Evolutionary conservation across 306 rosid species (phyloP).

Genomic region (Rosa multiflora): DNA sequence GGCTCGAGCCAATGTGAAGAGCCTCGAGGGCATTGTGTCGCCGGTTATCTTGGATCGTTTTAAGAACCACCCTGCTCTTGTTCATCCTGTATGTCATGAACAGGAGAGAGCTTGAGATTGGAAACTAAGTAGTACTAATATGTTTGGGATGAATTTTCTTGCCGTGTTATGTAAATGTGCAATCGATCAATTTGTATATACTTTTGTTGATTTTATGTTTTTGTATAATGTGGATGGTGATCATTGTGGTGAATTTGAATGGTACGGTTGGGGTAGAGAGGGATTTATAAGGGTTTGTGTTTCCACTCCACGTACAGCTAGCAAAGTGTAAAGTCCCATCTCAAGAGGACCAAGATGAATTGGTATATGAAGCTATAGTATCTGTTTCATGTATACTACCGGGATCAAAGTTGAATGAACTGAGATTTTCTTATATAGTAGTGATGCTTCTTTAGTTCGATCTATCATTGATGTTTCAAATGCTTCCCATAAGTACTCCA

Average conservation of each 20-base stretch:
- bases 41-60: slow-evolving; percentile 22
- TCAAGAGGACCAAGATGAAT: background rate
- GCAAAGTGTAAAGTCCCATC: background rate
- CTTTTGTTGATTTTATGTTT: background rate
- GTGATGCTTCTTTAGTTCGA: background rate
- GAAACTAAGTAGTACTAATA: background rate
- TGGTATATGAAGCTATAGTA: background rate
- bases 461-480: background rate
- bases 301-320: background rate
- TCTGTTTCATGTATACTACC: background rate
- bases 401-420: slow-evolving; percentile 3
- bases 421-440: background rate
- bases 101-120: slow-evolving; percentile 7
- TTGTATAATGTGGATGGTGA: background rate
- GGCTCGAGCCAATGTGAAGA: slow-evolving; percentile 37
- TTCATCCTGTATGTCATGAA: slow-evolving; percentile 17
- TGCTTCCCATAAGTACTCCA: no score
- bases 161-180: background rate
- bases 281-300: background rate
- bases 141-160: background rate
- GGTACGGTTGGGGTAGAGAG: background rate
- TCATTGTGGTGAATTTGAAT: background rate
- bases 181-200: background rate
- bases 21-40: slow-evolving; percentile 23
- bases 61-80: slow-evolving; percentile 32